phyloP scores from a whole-genome alignment of 805 yeast species.

The Metschnikowia lochheadii region DNA sequence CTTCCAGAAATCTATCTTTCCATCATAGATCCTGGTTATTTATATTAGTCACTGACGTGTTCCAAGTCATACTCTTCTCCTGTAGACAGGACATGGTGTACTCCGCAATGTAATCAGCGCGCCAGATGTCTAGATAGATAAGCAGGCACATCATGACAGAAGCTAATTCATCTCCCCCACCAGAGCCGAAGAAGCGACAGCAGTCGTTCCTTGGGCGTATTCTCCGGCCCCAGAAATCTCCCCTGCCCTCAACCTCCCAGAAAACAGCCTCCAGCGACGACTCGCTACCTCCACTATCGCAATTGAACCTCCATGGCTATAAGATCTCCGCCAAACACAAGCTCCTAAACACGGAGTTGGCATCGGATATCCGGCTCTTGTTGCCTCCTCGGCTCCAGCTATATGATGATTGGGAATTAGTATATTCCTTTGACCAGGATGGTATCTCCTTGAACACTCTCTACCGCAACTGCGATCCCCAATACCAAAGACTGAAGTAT shows the following conservation, averaged over 20 bases:
- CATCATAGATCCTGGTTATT: too few relatives aligned
- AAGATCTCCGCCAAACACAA: conserved; percentile 50
- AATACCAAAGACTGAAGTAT: conserved; percentile 25
- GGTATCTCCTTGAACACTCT: conserved; percentile 84
- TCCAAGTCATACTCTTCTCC: too few relatives aligned
- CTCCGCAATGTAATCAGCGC: background rate
- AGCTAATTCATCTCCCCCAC: background rate
- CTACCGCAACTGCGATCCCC: conserved; percentile 54
- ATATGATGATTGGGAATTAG: conserved; percentile 68
- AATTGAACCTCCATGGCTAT: conserved; percentile 60
- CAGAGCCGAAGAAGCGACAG: conserved; percentile 2
- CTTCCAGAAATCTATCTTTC: background rate
- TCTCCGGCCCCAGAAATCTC: conserved; percentile 8
- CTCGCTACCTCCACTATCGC: conserved; percentile 47
- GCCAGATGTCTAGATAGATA: too few relatives aligned
- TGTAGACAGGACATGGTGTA: background rate
- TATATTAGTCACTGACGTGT: too few relatives aligned
- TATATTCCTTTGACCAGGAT: conserved; percentile 86
- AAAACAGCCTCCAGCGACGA: conserved; percentile 2
- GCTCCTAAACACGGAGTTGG: conserved; percentile 58
- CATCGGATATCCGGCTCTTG: conserved; percentile 67
- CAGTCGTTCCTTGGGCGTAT: conserved; percentile 9
- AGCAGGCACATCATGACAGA: background rate
- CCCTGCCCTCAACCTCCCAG: background rate
- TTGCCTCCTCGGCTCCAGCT: conserved; percentile 79